A percentile compares a stretch with the other conserved stretches of the same genome.
Evolutionary conservation across 495 filamentous ascomycete genomes (phyloP).

Genomic region (Peziza echinospora): DNA sequence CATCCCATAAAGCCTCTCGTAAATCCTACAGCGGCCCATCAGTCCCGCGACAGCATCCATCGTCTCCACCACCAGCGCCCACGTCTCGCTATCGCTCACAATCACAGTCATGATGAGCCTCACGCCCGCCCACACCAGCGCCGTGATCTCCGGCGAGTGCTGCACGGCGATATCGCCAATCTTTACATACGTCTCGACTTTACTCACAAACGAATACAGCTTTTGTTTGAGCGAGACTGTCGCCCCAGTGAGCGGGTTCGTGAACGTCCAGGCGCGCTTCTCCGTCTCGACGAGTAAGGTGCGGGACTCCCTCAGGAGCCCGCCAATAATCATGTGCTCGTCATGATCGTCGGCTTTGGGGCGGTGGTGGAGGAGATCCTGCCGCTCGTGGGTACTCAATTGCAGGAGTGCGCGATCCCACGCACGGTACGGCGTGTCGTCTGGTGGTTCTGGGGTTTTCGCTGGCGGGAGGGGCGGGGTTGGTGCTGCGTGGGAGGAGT

Average conservation of each 20-base stretch:
- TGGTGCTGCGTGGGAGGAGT: no score
- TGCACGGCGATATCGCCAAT: neutral
- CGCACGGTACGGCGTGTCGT: no score
- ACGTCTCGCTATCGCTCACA: neutral
- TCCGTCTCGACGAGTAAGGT: neutral
- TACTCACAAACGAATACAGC: neutral
- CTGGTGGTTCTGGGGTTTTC: no score
- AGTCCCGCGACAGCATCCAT: neutral
- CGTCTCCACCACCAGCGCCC: neutral
- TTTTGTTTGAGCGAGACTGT: neutral
- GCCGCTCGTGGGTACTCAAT: neutral
- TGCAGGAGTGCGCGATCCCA: neutral
- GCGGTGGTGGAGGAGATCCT: neutral
- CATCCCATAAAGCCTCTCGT: neutral
- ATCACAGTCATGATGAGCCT: neutral
- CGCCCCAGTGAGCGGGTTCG: neutral
- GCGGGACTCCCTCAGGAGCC: neutral
- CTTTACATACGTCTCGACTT: neutral
- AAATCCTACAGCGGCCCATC: neutral
- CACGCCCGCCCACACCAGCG: neutral
- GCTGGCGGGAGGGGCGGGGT: no score
- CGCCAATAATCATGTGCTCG: neutral
- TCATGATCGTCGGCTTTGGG: neutral
- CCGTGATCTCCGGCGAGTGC: neutral
- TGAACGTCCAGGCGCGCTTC: neutral